Conservation (phyloP, 345 rosid species). For the Psidium guajava region DNA sequence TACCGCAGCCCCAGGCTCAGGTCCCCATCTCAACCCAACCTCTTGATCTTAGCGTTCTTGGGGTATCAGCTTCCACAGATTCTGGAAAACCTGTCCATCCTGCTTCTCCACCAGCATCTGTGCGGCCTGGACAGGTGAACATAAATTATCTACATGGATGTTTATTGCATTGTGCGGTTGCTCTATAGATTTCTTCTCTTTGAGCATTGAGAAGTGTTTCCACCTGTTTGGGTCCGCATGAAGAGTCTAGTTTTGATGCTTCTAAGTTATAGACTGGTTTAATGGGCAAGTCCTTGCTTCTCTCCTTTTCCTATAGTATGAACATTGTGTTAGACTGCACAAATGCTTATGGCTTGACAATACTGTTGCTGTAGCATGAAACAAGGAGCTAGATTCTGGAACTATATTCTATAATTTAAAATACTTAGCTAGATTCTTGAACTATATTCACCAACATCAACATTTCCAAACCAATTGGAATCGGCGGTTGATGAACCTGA, state of each 20-base stretch:
- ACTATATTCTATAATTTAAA: not conserved
- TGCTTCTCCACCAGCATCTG: conserved; percentile 49
- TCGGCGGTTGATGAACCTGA: too few species aligned
- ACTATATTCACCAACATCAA: too few species aligned
- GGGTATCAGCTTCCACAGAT: conserved; percentile 53
- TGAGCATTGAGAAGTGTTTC: not conserved
- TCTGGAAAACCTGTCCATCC: conserved; percentile 52
- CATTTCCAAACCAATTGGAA: too few species aligned
- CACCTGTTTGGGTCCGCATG: not conserved
- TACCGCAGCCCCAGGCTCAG: conserved; percentile 34
- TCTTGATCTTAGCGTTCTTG: conserved; percentile 90
- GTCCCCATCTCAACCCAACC: conserved; percentile 53
- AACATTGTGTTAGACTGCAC: not conserved
- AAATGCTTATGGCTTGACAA: not conserved
- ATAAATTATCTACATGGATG: not conserved
- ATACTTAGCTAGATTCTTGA: not conserved
- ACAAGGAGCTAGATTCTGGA: not conserved
- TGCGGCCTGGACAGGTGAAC: conserved; percentile 92
- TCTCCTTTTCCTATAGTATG: not conserved
- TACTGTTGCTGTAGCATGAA: not conserved
- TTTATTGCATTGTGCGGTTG: not conserved
- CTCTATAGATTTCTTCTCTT: not conserved
- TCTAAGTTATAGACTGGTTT: not conserved
- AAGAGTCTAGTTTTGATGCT: not conserved
- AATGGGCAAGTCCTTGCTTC: not conserved